These are phyloP conservation scores for Sinapis alba DNA, from an alignment of 441 rosid species.

Conservation along the genomic window DNA sequence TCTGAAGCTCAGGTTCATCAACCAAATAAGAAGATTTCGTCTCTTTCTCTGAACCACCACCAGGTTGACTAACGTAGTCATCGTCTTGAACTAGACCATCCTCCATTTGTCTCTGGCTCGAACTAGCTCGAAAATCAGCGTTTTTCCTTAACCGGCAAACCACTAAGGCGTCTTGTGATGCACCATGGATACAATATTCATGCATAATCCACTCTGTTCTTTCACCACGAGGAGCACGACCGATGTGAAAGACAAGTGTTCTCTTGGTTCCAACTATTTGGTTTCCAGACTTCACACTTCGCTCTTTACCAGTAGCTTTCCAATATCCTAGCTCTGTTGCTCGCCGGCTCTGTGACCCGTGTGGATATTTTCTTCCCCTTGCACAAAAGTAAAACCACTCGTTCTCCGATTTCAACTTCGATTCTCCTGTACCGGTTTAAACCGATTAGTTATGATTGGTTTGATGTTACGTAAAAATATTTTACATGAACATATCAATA, in stretches of 20 bases:
- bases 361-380: constrained; percentile 88
- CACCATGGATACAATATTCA: constrained; percentile 68
- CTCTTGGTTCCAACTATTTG: constrained; percentile 75
- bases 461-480: neutral
- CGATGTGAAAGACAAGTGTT: constrained; percentile 83
- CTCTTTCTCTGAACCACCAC: constrained; percentile 41
- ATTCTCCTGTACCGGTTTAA: constrained; percentile 48
- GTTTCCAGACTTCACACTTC: constrained; percentile 64
- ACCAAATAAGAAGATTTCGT: neutral
- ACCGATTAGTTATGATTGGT: neutral
- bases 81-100: constrained; percentile 31
- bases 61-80: constrained; percentile 19
- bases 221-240: constrained; percentile 92
- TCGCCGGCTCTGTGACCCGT: constrained; percentile 80
- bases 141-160: constrained; percentile 81
- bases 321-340: constrained; percentile 85
- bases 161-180: constrained; percentile 70
- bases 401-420: constrained; percentile 62
- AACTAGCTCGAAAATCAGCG: constrained; percentile 44
- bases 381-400: constrained; percentile 93
- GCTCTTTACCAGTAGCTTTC: constrained; percentile 95
- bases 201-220: constrained; percentile 97
- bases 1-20: constrained; percentile 37
- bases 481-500: neutral
- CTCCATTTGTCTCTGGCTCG: constrained; percentile 29